A percentile compares a stretch with the other conserved stretches of the same genome.
phyloP scores from a whole-genome alignment of 768 basidiomycete species.

The Russula ochroleuca region DNA sequence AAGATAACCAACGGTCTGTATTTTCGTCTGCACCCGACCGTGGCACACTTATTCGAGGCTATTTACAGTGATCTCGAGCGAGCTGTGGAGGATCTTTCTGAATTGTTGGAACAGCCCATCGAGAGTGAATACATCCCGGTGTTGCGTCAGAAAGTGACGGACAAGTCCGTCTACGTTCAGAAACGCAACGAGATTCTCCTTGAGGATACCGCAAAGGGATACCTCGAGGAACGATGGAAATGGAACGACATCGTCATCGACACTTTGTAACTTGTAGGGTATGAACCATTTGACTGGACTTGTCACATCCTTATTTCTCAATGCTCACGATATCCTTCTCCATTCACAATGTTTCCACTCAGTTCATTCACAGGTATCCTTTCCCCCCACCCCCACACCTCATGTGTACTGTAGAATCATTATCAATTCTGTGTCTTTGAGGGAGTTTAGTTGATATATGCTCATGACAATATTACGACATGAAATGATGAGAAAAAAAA shows the following conservation, averaged over 20 bases:
- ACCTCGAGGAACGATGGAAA: slow-evolving; percentile 77
- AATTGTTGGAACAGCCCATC: slow-evolving; percentile 86
- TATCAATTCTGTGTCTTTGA: slow-evolving; percentile 6
- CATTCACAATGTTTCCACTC: slow-evolving; percentile 11
- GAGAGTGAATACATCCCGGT: slow-evolving; percentile 78
- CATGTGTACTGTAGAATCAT: slow-evolving; percentile 25
- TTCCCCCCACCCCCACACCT: background rate
- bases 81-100: slow-evolving; percentile 93
- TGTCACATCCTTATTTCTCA: slow-evolving; percentile 3
- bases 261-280: slow-evolving; percentile 43
- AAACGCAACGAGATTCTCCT: slow-evolving; percentile 94
- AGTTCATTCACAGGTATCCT: slow-evolving; percentile 5
- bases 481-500: background rate
- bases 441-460: background rate
- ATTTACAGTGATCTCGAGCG: slow-evolving; percentile 75
- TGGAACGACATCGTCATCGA: slow-evolving; percentile 75
- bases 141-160: slow-evolving; percentile 88
- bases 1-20: slow-evolving; percentile 88
- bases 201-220: slow-evolving; percentile 90
- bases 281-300: slow-evolving; percentile 8
- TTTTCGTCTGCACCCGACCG: background rate
- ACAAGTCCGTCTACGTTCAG: slow-evolving; percentile 97
- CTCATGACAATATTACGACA: background rate
- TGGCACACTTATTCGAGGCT: slow-evolving; percentile 15
- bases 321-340: slow-evolving; percentile 9